Percentiles rank a stretch among this genome's conserved stretches.
phyloP scores from a whole-genome alignment of 2,329 filamentous ascomycete genomes.

The Emmonsia crescens region DNA sequence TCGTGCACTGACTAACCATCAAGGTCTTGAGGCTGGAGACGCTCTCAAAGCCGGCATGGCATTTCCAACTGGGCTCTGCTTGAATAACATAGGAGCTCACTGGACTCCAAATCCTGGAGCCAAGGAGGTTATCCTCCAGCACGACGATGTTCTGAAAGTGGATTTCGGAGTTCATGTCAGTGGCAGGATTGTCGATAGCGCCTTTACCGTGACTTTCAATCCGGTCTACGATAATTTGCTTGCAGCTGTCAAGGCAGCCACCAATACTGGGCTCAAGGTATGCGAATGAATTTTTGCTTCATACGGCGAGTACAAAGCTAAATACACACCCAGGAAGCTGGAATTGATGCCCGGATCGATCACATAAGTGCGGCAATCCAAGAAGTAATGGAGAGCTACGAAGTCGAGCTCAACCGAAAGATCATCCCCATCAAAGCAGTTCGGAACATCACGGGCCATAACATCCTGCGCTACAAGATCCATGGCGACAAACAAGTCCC shows the following conservation, averaged over 20 bases:
- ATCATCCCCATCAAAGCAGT: conserved; percentile 43
- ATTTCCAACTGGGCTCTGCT: conserved; percentile 45
- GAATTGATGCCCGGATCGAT: conserved; percentile 44
- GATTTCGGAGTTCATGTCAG: conserved; percentile 75
- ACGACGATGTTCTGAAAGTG: conserved; percentile 70
- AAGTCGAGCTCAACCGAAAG: conserved; percentile 43
- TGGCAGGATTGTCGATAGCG: conserved; percentile 69
- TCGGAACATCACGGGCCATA: conserved; percentile 45
- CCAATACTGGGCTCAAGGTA: conserved; percentile 48
- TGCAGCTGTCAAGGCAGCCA: conserved; percentile 61
- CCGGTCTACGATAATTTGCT: conserved; percentile 64
- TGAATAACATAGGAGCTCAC: conserved; percentile 46
- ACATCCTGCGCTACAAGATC: conserved; percentile 45
- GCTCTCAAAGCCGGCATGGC: conserved; percentile 42
- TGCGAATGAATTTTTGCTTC: conserved; percentile 7
- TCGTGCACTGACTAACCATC: conserved; percentile 39
- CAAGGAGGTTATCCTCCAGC: conserved; percentile 59
- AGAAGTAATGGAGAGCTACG: conserved; percentile 53
- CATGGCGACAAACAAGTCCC: conserved; percentile 48
- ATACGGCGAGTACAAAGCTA: conserved; percentile 7
- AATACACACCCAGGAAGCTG: conserved; percentile 32
- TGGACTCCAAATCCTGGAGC: conserved; percentile 48
- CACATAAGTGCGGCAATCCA: conserved; percentile 50
- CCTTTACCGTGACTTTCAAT: conserved; percentile 69
- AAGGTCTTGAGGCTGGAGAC: conserved; percentile 43